Percentiles rank a stretch among this genome's conserved stretches.
Conservation (phyloP, 805 yeast genomes). For the Yarrowia osloensis region DNA sequence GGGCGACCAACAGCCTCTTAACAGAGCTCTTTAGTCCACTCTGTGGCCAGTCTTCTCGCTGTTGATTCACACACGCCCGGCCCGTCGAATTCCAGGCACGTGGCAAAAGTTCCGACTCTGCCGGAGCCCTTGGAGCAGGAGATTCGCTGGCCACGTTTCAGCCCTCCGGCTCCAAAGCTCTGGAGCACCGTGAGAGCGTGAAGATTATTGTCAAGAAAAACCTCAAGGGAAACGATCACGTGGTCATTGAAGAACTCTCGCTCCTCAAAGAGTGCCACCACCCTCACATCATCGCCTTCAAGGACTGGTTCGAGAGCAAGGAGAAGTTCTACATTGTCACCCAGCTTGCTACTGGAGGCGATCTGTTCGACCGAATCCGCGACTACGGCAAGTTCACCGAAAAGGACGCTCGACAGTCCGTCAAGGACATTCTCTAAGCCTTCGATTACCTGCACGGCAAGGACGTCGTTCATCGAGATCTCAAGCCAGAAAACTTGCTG, state of each 20-base stretch:
- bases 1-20: too few relatives aligned
- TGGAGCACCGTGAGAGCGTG: too few relatives aligned
- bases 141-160: too few relatives aligned
- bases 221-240: conserved; percentile 72
- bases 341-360: conserved; percentile 95
- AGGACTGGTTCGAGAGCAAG: conserved; percentile 90
- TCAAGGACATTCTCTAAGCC: conserved; percentile 76
- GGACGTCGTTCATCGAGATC: conserved; percentile 88
- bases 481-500: conserved; percentile 90
- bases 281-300: conserved; percentile 84
- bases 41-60: too few relatives aligned
- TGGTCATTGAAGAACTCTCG: conserved; percentile 75
- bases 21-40: too few relatives aligned
- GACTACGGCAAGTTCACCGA: conserved; percentile 84
- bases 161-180: too few relatives aligned
- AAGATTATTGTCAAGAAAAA: conserved; percentile 87
- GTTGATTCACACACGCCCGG: too few relatives aligned
- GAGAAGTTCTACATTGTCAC: conserved; percentile 93
- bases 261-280: conserved; percentile 69
- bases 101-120: too few relatives aligned
- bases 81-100: too few relatives aligned
- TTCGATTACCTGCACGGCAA: conserved; percentile 71
- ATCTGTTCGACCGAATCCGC: conserved; percentile 83
- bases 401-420: conserved; percentile 74
- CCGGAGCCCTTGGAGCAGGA: too few relatives aligned